Conservation (phyloP, 139 green algal species). For the Trebouxia sp. region DNA sequence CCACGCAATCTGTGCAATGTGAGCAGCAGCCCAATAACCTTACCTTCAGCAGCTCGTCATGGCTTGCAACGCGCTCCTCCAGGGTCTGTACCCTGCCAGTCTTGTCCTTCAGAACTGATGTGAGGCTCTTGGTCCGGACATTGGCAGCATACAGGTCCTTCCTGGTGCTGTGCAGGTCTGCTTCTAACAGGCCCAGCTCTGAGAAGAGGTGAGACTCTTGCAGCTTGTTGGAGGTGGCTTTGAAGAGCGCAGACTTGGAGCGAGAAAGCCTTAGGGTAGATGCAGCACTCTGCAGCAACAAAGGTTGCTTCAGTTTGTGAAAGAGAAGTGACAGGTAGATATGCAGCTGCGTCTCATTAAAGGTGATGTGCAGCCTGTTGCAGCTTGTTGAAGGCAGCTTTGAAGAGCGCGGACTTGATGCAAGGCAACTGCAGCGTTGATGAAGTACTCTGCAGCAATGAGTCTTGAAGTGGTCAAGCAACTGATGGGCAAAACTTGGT, state of each 20-base stretch:
- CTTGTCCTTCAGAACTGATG: conserved; percentile 13
- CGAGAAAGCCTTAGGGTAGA: not conserved
- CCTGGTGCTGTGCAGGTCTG: not conserved
- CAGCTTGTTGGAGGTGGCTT: not conserved
- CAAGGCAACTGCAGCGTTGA: too few species aligned
- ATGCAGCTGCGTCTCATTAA: too few species aligned
- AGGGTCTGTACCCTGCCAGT: not conserved
- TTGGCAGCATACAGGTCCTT: conserved; percentile 22
- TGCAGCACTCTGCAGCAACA: not conserved
- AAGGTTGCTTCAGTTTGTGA: too few species aligned
- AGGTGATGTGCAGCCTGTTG: too few species aligned
- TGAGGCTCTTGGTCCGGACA: conserved; percentile 16
- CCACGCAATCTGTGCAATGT: too few species aligned
- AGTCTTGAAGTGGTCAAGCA: too few species aligned
- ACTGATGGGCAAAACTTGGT: too few species aligned
- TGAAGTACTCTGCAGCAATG: too few species aligned
- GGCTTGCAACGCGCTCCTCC: not conserved
- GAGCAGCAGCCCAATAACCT: too few species aligned
- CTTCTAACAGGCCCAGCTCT: conserved; percentile 2
- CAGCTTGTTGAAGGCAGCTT: too few species aligned
- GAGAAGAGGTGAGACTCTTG: conserved; percentile 16
- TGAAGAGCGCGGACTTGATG: too few species aligned
- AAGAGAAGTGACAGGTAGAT: too few species aligned
- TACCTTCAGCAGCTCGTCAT: not conserved
- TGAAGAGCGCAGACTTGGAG: conserved; percentile 7